Conservation (phyloP, 78 protist species). For the Dictyostelium purpureum region DNA sequence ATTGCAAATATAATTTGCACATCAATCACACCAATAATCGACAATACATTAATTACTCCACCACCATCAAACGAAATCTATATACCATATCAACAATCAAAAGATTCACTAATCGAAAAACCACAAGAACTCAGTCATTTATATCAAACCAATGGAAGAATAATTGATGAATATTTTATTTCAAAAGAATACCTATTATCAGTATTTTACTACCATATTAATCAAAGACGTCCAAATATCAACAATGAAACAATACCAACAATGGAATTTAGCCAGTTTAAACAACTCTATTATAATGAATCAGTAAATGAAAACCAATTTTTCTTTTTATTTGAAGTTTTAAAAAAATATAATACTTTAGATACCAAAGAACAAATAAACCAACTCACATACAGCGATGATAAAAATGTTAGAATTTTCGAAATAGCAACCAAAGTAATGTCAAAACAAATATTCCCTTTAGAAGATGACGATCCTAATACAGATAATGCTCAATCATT, state of each 20-base stretch:
- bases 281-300: background rate
- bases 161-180: background rate
- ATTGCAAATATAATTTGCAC: background rate
- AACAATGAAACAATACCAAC: background rate
- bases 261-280: background rate
- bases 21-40: background rate
- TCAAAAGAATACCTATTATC: background rate
- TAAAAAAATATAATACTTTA: too few species aligned
- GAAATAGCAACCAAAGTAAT: background rate
- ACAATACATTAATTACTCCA: background rate
- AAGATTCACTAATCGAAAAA: too few species aligned
- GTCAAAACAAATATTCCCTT: background rate
- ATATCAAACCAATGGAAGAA: too few species aligned
- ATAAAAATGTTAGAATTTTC: too few species aligned
- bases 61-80: background rate
- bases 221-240: background rate
- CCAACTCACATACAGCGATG: too few species aligned
- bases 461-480: background rate
- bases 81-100: background rate
- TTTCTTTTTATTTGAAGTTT: background rate
- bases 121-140: too few species aligned
- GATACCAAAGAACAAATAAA: too few species aligned
- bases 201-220: too few species aligned
- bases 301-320: background rate
- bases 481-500: background rate